These are phyloP conservation scores for Hymenoscyphus infarciens DNA, from an alignment of 2,329 filamentous ascomycete species.

Conservation along the genomic window DNA sequence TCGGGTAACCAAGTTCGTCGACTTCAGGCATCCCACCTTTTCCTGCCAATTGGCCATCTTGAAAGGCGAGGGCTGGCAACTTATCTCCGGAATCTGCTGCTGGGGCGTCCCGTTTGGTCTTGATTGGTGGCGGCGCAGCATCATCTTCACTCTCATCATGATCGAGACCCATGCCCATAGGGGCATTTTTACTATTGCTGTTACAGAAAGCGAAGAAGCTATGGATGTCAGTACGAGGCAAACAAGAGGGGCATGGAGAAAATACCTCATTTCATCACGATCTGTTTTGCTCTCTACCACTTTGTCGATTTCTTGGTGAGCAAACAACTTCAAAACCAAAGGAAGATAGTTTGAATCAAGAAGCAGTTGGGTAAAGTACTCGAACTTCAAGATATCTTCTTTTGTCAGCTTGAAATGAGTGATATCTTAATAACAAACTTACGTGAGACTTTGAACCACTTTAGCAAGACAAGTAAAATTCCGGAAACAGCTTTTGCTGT, in stretches of 20 bases:
- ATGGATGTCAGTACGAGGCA: constrained; percentile 14
- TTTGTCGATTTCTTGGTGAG: constrained; percentile 89
- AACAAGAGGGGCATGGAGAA: neutral
- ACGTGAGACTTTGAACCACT: constrained; percentile 97
- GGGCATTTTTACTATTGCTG: constrained; percentile 51
- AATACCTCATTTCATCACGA: constrained; percentile 73
- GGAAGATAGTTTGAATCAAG: constrained; percentile 95
- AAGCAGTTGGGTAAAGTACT: constrained; percentile 89
- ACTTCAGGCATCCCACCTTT: constrained; percentile 52
- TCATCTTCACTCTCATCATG: constrained; percentile 59
- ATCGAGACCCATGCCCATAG: constrained; percentile 34
- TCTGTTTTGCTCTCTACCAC: constrained; percentile 84
- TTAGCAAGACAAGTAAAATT: constrained; percentile 79
- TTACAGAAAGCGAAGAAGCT: constrained; percentile 94
- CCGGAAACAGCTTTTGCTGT: constrained; percentile 89
- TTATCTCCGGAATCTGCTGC: constrained; percentile 43
- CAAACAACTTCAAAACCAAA: constrained; percentile 86
- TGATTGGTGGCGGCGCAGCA: constrained; percentile 79
- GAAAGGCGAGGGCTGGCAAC: constrained; percentile 32
- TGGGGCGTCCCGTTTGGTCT: constrained; percentile 46
- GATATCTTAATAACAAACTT: constrained; percentile 38
- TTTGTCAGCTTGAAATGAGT: constrained; percentile 20
- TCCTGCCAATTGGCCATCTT: constrained; percentile 30
- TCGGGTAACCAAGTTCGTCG: constrained; percentile 83
- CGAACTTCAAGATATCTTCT: constrained; percentile 86